These are phyloP conservation scores for Luvunga scandens DNA, from an alignment of 345 rosid genomes.

Conservation along the genomic window DNA sequence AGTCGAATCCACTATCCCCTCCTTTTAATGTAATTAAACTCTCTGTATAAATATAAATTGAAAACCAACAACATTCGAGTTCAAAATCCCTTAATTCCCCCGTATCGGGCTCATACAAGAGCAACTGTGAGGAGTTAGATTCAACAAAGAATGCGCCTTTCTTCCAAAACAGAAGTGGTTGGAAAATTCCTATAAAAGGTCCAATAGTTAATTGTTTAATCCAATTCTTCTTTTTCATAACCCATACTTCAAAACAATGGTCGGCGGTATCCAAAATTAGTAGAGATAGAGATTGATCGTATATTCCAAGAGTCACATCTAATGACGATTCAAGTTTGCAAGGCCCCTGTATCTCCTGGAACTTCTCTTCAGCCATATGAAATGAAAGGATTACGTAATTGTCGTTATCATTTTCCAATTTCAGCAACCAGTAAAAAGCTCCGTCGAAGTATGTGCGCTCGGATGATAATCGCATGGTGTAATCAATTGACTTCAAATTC, in stretches of 20 bases:
- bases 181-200: background rate
- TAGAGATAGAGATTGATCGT: background rate
- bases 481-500: background rate
- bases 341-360: background rate
- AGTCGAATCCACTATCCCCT: background rate
- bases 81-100: background rate
- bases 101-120: background rate
- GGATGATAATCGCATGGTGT: background rate
- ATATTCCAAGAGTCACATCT: background rate
- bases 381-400: background rate
- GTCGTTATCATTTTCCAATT: background rate
- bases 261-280: background rate
- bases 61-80: background rate
- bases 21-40: background rate
- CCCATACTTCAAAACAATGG: no score
- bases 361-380: background rate
- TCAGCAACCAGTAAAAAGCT: background rate
- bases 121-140: background rate
- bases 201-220: background rate
- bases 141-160: no score
- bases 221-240: no score
- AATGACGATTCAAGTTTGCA: background rate
- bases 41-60: background rate
- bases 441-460: background rate
- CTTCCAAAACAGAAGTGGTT: no score